These are phyloP conservation scores for Calycina herbarum DNA, from an alignment of 2,329 filamentous ascomycete genomes.

Conservation along the genomic window DNA sequence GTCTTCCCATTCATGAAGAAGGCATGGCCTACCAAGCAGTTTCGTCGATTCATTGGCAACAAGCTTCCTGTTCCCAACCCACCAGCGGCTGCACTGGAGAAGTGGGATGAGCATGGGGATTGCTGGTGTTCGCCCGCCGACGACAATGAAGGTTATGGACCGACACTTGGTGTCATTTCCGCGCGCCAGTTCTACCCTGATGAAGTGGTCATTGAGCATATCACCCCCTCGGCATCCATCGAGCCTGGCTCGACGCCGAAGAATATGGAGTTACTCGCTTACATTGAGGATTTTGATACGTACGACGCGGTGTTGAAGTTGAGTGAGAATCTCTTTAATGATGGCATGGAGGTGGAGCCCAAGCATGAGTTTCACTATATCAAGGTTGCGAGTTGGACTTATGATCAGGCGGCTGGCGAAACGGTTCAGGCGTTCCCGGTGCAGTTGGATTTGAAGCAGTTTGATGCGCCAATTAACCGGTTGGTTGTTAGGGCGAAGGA, in stretches of 20 bases:
- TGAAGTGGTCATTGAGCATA: conserved; percentile 72
- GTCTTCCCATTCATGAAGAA: conserved; percentile 31
- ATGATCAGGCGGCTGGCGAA: conserved; percentile 43
- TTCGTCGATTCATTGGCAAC: conserved; percentile 30
- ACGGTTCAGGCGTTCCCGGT: conserved; percentile 54
- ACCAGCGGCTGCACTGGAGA: conserved; percentile 57
- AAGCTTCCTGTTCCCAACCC: conserved; percentile 36
- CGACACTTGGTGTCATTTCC: conserved; percentile 65
- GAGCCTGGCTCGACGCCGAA: conserved; percentile 63
- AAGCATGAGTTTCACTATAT: conserved; percentile 45
- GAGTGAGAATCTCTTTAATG: conserved; percentile 38
- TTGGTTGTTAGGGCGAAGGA: conserved; percentile 55
- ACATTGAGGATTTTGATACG: conserved; percentile 48
- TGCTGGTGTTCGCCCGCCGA: conserved; percentile 75
- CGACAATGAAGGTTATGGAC: conserved; percentile 49
- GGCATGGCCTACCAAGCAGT: conserved; percentile 30
- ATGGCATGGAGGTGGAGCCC: conserved; percentile 31
- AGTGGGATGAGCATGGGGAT: conserved; percentile 79
- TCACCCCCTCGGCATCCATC: conserved; percentile 60
- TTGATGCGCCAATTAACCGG: conserved; percentile 50
- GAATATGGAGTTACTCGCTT: conserved; percentile 69
- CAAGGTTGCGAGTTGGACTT: conserved; percentile 58
- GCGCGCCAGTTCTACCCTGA: conserved; percentile 61
- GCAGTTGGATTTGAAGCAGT: conserved; percentile 48
- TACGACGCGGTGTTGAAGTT: conserved; percentile 40